These are phyloP conservation scores for Sporothrix brunneoviolacea DNA, from an alignment of 2,329 filamentous ascomycete species.

Conservation along the genomic window DNA sequence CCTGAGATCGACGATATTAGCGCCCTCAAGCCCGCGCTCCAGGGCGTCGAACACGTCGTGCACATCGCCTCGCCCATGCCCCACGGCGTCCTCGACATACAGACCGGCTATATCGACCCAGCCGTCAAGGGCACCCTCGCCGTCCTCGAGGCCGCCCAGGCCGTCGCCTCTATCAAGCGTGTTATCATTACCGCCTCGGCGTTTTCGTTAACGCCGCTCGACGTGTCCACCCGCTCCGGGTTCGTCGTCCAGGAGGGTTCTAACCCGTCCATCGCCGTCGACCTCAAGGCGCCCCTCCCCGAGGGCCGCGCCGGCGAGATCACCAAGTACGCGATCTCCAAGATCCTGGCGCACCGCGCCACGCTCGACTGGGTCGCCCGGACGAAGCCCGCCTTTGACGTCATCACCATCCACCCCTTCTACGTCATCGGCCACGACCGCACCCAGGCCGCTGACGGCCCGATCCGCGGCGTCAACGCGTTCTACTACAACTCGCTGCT, in stretches of 20 bases:
- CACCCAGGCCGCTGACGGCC: background rate
- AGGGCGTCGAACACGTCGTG: conserved; percentile 5
- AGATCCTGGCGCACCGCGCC: conserved; percentile 14
- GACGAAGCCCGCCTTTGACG: conserved; percentile 10
- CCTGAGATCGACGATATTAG: background rate
- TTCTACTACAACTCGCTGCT: conserved; percentile 2
- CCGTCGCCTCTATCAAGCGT: background rate
- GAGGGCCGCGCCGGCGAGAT: conserved; percentile 22
- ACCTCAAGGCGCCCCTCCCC: background rate
- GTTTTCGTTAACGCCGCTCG: background rate
- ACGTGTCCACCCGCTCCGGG: background rate
- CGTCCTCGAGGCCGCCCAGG: conserved; percentile 4
- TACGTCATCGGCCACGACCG: conserved; percentile 14
- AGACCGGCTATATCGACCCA: conserved; percentile 20
- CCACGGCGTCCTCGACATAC: background rate
- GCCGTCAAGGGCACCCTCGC: conserved; percentile 21
- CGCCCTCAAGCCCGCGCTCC: background rate
- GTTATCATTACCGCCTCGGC: conserved; percentile 10
- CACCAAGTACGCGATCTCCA: conserved; percentile 25
- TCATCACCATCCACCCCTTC: conserved; percentile 11
- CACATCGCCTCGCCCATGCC: conserved; percentile 11
- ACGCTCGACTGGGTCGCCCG: conserved; percentile 11
- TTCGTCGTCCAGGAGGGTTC: background rate
- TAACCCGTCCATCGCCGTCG: background rate
- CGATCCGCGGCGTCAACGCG: background rate